phyloP scores from a whole-genome alignment of 2,329 filamentous ascomycete genomes.

The Metarhizium album region DNA sequence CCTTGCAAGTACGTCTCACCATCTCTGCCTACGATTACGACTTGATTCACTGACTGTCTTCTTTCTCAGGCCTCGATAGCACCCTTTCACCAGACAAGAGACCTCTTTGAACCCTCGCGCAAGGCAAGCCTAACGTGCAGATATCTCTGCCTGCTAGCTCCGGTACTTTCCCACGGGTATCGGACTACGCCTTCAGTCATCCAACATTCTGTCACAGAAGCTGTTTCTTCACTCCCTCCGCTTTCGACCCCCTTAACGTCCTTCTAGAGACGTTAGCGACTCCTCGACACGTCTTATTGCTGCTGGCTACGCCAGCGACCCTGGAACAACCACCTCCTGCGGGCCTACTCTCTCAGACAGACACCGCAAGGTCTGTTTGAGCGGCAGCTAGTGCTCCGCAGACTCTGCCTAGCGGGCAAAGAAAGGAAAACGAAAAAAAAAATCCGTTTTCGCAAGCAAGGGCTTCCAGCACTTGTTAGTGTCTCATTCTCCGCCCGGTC shows the following conservation, averaged over 20 bases:
- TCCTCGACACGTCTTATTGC: conserved; percentile 38
- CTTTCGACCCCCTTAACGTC: conserved; percentile 86
- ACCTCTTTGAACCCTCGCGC: too few relatives aligned
- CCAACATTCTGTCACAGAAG: conserved; percentile 82
- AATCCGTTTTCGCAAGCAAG: too few relatives aligned
- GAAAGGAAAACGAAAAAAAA: conserved; percentile 4
- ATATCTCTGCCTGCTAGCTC: conserved; percentile 46
- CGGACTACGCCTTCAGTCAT: conserved; percentile 57
- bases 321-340: conserved; percentile 53
- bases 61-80: conserved; percentile 47
- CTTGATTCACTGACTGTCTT: background rate
- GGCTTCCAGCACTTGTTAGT: background rate
- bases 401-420: conserved; percentile 37
- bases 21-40: conserved; percentile 1
- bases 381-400: conserved; percentile 95
- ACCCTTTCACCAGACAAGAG: conserved; percentile 25
- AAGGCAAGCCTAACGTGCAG: too few relatives aligned
- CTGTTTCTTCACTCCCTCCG: conserved; percentile 73
- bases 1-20: conserved; percentile 67
- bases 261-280: conserved; percentile 50
- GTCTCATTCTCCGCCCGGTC: background rate
- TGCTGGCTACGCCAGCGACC: conserved; percentile 85
- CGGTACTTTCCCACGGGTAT: conserved; percentile 76
- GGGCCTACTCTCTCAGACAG: conserved; percentile 97
- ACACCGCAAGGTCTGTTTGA: conserved; percentile 93